Evolutionary conservation across 1,284 basidiomycete genomes (phyloP).

Genomic region (Naganishia sp.): DNA sequence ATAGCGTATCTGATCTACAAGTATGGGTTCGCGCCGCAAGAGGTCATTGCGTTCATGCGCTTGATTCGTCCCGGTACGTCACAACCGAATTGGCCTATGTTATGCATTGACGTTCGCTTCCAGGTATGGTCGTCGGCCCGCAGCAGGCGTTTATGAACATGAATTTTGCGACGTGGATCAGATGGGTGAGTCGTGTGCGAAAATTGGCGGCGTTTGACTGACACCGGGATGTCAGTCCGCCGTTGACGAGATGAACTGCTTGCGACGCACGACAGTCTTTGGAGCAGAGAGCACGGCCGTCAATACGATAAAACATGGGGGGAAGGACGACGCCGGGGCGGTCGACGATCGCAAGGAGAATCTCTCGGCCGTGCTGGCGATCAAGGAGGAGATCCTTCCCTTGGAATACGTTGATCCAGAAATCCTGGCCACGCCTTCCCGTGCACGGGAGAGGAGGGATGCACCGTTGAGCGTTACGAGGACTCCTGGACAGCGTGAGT

Average conservation of each 20-base stretch:
- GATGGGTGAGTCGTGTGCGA: conserved; percentile 70
- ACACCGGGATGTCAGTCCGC: conserved; percentile 17
- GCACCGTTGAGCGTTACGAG: conserved; percentile 2
- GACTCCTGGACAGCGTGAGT: conserved; percentile 33
- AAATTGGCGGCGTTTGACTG: background rate
- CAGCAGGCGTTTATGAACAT: conserved; percentile 90
- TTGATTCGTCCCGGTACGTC: conserved; percentile 81
- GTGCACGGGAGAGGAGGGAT: background rate
- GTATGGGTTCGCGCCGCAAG: conserved; percentile 96
- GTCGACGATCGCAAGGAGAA: background rate
- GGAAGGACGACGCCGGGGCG: background rate
- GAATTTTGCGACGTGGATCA: conserved; percentile 90
- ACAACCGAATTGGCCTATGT: background rate
- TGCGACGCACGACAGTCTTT: conserved; percentile 13
- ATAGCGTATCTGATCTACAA: conserved; percentile 96
- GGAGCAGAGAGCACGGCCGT: background rate
- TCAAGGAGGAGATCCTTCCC: background rate
- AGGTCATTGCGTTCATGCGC: conserved; percentile 98
- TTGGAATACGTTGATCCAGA: background rate
- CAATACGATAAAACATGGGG: background rate
- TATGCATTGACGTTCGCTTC: background rate
- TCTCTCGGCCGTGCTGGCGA: background rate
- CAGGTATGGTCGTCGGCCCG: conserved; percentile 77
- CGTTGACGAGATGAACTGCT: conserved; percentile 23
- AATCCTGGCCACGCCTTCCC: conserved; percentile 10